phyloP scores from a whole-genome alignment of 306 rosid species.

The Rosa persica region DNA sequence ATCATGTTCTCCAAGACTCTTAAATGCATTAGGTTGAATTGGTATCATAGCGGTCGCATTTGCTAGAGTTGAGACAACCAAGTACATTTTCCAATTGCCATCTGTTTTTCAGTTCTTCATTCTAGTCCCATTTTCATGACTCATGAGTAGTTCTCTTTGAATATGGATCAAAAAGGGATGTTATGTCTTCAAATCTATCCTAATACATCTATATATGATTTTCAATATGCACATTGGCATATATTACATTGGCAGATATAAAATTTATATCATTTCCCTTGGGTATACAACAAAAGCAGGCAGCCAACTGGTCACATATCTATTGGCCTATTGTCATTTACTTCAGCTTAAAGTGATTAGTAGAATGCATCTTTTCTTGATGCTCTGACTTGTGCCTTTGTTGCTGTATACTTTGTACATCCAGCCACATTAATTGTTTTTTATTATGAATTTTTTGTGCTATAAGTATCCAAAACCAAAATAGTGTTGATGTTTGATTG shows the following conservation, averaged over 20 bases:
- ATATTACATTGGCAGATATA: too few species aligned
- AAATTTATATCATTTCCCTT: background rate
- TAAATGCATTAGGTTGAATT: background rate
- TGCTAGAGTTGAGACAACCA: background rate
- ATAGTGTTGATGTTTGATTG: constrained; percentile 24
- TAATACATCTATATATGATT: background rate
- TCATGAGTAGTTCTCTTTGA: too few species aligned
- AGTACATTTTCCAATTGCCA: background rate
- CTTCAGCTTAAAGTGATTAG: background rate
- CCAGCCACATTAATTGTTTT: background rate
- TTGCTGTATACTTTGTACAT: background rate
- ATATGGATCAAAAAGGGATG: background rate
- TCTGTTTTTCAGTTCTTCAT: background rate
- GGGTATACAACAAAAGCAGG: background rate
- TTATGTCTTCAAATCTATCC: background rate
- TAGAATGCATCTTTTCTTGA: background rate
- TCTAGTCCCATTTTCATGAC: background rate
- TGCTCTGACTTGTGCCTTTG: background rate
- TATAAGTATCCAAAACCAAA: background rate
- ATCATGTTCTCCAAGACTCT: background rate
- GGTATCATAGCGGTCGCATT: background rate
- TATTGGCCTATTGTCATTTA: background rate
- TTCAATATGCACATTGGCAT: background rate
- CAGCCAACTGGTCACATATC: background rate
- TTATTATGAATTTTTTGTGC: background rate